Evolutionary conservation across 2,329 filamentous ascomycete species (phyloP).

Genomic region (Phaeosphaeria sp.): DNA sequence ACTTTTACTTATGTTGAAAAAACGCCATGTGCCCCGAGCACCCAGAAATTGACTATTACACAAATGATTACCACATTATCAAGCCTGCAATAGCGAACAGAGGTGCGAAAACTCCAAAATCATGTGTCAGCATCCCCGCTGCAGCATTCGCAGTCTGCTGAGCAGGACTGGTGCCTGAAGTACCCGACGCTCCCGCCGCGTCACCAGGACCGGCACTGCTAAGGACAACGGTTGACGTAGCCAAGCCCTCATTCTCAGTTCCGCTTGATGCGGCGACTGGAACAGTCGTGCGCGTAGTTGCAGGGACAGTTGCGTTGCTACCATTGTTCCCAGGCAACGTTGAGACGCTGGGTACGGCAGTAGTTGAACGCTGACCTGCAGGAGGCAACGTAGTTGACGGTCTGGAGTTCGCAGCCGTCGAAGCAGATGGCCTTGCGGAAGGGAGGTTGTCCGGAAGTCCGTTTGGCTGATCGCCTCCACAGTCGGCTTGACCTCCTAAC

Average conservation of each 20-base stretch:
- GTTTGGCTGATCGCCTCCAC: constrained; percentile 15
- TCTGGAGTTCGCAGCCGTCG: constrained; percentile 1
- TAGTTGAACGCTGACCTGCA: not conserved
- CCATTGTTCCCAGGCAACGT: not conserved
- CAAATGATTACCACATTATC: constrained; percentile 1
- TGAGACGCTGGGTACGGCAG: not conserved
- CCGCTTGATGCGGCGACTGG: not conserved
- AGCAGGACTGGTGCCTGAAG: constrained; percentile 5
- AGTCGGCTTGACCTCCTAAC: constrained; percentile 33
- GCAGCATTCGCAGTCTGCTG: constrained; percentile 25
- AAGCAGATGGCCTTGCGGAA: constrained; percentile 6
- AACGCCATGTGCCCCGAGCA: not conserved
- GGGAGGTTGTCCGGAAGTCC: constrained; percentile 10
- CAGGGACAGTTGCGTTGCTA: not conserved
- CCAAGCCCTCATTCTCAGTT: not conserved
- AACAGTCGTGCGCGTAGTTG: constrained; percentile 1
- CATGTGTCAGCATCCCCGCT: not conserved
- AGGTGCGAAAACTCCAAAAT: not conserved
- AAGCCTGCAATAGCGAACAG: constrained; percentile 9
- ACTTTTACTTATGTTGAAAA: not conserved
- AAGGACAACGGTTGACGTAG: constrained; percentile 9
- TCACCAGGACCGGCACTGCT: constrained; percentile 4
- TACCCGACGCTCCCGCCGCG: constrained; percentile 1
- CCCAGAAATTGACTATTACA: not conserved
- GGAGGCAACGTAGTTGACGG: constrained; percentile 1